Conservation (phyloP, 2,329 filamentous ascomycete genomes). For the Xylaria hypoxylon region DNA sequence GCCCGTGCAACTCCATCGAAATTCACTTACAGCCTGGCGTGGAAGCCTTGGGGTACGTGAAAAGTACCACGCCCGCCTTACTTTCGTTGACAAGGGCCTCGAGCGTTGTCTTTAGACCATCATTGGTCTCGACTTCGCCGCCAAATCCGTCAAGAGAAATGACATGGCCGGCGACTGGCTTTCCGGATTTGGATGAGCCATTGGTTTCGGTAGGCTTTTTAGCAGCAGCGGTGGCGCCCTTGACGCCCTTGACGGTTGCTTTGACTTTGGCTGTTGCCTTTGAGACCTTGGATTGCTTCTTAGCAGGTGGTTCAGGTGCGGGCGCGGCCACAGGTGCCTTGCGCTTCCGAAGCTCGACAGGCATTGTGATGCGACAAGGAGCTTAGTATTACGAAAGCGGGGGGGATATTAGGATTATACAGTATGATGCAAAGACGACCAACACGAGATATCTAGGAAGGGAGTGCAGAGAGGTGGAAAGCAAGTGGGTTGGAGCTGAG, state of each 20-base stretch:
- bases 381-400: neutral
- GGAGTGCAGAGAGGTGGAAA: constrained; percentile 5
- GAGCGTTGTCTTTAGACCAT: constrained; percentile 82
- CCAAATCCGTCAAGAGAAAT: constrained; percentile 71
- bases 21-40: constrained; percentile 87
- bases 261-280: constrained; percentile 56
- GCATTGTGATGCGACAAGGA: constrained; percentile 50
- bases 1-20: constrained; percentile 14
- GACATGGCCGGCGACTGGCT: constrained; percentile 65
- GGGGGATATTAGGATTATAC: constrained; percentile 25
- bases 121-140: constrained; percentile 84
- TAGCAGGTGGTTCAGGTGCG: constrained; percentile 53
- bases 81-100: constrained; percentile 85
- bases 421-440: constrained; percentile 9
- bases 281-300: constrained; percentile 57
- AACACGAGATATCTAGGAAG: constrained; percentile 3
- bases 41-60: constrained; percentile 95
- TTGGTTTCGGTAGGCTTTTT: constrained; percentile 48
- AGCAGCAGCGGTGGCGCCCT: constrained; percentile 33
- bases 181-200: constrained; percentile 52
- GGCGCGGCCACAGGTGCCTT: constrained; percentile 58
- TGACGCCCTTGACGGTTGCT: constrained; percentile 48
- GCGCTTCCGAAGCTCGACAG: constrained; percentile 59
- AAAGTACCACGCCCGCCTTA: constrained; percentile 87
- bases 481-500: constrained; percentile 2